Evolutionary conservation across 2,329 filamentous ascomycete genomes (phyloP).

Genomic region (Aspergillus caelatus): DNA sequence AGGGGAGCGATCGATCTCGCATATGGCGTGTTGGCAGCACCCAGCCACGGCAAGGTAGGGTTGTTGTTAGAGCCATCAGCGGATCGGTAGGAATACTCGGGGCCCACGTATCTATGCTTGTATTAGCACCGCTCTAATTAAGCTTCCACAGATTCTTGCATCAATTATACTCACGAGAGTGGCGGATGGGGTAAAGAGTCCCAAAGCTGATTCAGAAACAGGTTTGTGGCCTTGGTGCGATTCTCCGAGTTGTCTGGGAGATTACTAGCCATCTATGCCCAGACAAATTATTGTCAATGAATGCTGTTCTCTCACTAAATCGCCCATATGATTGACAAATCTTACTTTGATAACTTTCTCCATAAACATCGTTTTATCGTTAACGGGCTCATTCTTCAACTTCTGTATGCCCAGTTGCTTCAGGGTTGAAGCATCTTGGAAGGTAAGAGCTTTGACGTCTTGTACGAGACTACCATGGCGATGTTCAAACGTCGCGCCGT

Average conservation of each 20-base stretch:
- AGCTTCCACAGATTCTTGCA: neutral
- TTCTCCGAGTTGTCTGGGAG: constrained; percentile 65
- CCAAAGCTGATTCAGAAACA: constrained; percentile 72
- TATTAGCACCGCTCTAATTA: constrained; percentile 13
- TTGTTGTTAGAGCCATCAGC: constrained; percentile 76
- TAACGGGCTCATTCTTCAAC: constrained; percentile 64
- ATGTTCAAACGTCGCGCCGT: constrained; percentile 62
- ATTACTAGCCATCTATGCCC: constrained; percentile 61
- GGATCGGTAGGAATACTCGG: constrained; percentile 66
- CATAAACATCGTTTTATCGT: constrained; percentile 80
- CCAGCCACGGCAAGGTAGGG: constrained; percentile 65
- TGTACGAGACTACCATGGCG: constrained; percentile 56
- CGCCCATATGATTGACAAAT: neutral
- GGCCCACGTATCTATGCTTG: constrained; percentile 43
- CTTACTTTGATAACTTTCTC: constrained; percentile 66
- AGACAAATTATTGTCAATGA: neutral
- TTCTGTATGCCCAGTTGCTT: constrained; percentile 63
- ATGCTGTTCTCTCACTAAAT: neutral
- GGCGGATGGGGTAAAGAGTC: constrained; percentile 73
- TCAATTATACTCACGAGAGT: constrained; percentile 54
- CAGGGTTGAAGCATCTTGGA: constrained; percentile 65
- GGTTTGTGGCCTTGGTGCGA: constrained; percentile 65
- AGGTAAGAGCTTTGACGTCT: constrained; percentile 62
- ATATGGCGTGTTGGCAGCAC: constrained; percentile 69
- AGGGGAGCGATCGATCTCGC: constrained; percentile 65